These are phyloP conservation scores for Suhomyces bokatorum DNA, from an alignment of 1,139 yeast species.

Conservation along the genomic window DNA sequence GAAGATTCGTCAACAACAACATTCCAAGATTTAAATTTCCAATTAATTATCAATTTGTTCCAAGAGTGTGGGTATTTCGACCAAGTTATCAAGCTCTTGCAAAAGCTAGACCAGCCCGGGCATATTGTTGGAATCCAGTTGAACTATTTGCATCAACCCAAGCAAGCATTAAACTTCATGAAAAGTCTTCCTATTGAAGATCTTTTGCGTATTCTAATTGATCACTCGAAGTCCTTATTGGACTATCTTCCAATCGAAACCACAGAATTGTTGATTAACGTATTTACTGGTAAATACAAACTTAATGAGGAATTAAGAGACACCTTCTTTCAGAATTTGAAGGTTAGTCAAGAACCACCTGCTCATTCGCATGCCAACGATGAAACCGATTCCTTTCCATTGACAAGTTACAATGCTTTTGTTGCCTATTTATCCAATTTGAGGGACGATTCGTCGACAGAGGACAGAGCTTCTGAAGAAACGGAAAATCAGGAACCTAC, in stretches of 20 bases:
- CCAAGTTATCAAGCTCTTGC: conserved; percentile 72
- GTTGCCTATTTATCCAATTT: conserved; percentile 57
- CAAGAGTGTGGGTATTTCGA: conserved; percentile 72
- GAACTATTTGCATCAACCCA: conserved; percentile 63
- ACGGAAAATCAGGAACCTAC: conserved; percentile 49
- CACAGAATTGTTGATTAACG: conserved; percentile 76
- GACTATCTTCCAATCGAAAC: conserved; percentile 77
- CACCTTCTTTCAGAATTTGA: conserved; percentile 4
- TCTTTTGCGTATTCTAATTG: conserved; percentile 66
- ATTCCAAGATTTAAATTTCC: conserved; percentile 59
- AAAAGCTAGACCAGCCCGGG: conserved; percentile 70
- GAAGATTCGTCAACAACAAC: conserved; percentile 15
- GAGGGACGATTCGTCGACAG: conserved; percentile 11
- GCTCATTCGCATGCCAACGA: conserved; percentile 2
- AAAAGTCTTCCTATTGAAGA: conserved; percentile 77
- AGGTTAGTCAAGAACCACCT: conserved; percentile 2
- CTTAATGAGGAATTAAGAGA: conserved; percentile 21
- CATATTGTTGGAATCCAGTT: conserved; percentile 77
- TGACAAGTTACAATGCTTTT: conserved; percentile 74
- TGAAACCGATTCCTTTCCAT: conserved; percentile 19
- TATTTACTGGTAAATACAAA: conserved; percentile 81
- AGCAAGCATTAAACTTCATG: conserved; percentile 64
- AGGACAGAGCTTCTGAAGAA: conserved; percentile 1
- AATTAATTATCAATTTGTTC: conserved; percentile 69
- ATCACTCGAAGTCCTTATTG: conserved; percentile 65